phyloP scores from a whole-genome alignment of 2,329 filamentous ascomycete genomes.

The Diaporthe capsici region DNA sequence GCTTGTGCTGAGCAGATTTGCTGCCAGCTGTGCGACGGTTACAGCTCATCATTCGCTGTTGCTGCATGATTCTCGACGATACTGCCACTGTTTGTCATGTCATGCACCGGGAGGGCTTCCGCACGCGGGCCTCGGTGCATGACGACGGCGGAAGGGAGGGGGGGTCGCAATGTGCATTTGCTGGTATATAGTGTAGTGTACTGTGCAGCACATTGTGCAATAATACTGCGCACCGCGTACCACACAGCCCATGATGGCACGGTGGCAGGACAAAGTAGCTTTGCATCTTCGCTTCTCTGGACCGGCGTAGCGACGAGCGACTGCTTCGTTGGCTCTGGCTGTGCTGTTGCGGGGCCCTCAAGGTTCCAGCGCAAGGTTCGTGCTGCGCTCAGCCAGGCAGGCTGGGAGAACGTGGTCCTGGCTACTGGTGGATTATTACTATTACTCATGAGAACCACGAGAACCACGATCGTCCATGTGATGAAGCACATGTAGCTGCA shows the following conservation, averaged over 20 bases:
- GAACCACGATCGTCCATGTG: conserved; percentile 19
- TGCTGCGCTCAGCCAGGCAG: conserved; percentile 20
- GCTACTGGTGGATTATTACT: neutral
- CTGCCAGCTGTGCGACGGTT: conserved; percentile 35
- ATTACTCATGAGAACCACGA: conserved; percentile 24
- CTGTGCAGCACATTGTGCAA: conserved; percentile 3
- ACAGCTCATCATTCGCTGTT: conserved; percentile 37
- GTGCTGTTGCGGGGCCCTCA: conserved; percentile 13
- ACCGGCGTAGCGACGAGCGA: conserved; percentile 5
- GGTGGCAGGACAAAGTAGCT: conserved; percentile 29
- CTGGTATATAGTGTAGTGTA: neutral
- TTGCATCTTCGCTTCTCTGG: conserved; percentile 4
- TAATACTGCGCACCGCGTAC: neutral
- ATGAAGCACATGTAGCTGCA: conserved; percentile 30
- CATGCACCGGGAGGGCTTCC: conserved; percentile 32
- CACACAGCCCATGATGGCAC: conserved; percentile 1
- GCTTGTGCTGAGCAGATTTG: conserved; percentile 25
- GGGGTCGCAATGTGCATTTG: conserved; percentile 33
- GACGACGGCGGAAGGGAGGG: neutral
- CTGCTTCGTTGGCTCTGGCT: conserved; percentile 17
- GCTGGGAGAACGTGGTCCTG: conserved; percentile 26
- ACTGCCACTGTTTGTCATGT: conserved; percentile 23
- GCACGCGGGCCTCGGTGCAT: conserved; percentile 17
- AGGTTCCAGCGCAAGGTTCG: conserved; percentile 27
- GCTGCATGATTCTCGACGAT: conserved; percentile 35